A percentile compares a stretch with the other conserved stretches of the same genome.
These are phyloP conservation scores for Cladosporium austrohemisphaericum DNA, from an alignment of 2,329 filamentous ascomycete genomes.

Conservation along the genomic window DNA sequence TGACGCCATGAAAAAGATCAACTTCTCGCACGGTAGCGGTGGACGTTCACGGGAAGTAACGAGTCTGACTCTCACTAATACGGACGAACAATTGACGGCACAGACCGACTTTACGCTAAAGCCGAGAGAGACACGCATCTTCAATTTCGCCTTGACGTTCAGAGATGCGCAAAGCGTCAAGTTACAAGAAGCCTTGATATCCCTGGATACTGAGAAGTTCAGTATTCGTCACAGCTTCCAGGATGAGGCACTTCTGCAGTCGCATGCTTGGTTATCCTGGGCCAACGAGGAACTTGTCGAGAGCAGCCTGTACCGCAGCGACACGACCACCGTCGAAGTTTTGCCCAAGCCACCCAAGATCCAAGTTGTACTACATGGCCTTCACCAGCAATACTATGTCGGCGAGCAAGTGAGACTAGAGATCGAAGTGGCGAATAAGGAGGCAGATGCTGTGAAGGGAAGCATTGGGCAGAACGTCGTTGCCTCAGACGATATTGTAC, in stretches of 20 bases:
- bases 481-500: conserved; percentile 17
- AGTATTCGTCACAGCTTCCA: conserved; percentile 62
- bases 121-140: conserved; percentile 45
- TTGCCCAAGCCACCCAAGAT: conserved; percentile 90
- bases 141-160: conserved; percentile 68
- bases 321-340: conserved; percentile 62
- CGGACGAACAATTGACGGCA: background rate
- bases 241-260: conserved; percentile 3
- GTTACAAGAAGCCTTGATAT: conserved; percentile 60
- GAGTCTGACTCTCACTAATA: background rate
- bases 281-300: background rate
- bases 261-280: background rate
- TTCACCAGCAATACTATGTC: conserved; percentile 73
- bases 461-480: conserved; percentile 47
- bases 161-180: conserved; percentile 77
- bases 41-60: background rate
- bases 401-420: conserved; percentile 70
- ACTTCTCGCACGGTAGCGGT: conserved; percentile 18
- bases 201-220: conserved; percentile 63
- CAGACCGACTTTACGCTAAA: conserved; percentile 60
- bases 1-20: conserved; percentile 16
- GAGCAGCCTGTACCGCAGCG: conserved; percentile 35
- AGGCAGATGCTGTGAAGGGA: conserved; percentile 72
- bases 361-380: conserved; percentile 63
- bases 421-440: conserved; percentile 73